These are phyloP conservation scores for Syzygium aqueum DNA, from an alignment of 345 rosid species.

Conservation along the genomic window DNA sequence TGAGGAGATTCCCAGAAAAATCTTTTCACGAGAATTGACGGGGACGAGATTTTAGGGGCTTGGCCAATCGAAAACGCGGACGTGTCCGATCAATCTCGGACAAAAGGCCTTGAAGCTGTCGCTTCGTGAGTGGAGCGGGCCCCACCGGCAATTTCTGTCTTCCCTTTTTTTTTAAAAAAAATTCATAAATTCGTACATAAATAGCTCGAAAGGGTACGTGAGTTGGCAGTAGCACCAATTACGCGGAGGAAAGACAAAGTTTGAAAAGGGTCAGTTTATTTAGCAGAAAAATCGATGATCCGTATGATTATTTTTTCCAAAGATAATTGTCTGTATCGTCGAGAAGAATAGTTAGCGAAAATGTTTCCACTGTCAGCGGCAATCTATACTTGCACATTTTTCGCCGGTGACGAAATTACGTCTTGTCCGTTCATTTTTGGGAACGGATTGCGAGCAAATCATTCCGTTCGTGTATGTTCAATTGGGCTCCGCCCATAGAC, in stretches of 20 bases:
- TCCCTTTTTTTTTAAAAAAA: neutral
- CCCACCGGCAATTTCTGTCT: neutral
- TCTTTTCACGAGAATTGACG: neutral
- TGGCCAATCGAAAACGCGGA: neutral
- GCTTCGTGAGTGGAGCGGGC: neutral
- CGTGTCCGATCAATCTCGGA: neutral
- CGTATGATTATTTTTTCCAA: neutral
- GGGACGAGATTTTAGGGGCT: neutral
- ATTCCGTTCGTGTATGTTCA: neutral
- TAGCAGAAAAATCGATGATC: neutral
- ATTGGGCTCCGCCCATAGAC: neutral
- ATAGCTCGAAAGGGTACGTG: neutral
- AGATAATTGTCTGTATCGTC: neutral
- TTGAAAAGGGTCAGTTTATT: neutral
- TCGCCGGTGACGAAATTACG: fast-evolving
- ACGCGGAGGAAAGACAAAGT: neutral
- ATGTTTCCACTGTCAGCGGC: neutral
- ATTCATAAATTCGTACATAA: neutral
- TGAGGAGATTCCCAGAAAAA: neutral
- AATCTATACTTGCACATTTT: neutral
- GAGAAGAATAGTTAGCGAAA: neutral
- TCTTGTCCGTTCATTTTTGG: neutral
- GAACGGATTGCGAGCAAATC: neutral
- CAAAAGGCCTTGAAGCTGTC: neutral
- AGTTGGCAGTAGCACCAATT: neutral